Evolutionary conservation across 352 stramenopile species (phyloP).

Genomic region (Pilasporangium apinafurcum): DNA sequence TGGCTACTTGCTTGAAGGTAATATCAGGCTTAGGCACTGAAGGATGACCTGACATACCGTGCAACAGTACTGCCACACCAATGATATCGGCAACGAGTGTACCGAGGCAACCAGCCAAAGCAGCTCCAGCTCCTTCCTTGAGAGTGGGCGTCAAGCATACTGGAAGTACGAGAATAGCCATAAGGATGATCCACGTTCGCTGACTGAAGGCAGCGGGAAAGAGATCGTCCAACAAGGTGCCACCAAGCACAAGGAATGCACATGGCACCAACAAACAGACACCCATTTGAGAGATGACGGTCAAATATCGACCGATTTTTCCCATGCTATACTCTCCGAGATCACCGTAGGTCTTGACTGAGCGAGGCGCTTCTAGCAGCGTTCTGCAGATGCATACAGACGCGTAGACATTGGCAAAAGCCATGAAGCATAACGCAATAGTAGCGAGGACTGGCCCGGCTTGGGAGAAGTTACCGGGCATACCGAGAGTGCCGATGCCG

Average conservation of each 20-base stretch:
- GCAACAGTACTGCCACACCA: conserved; percentile 27
- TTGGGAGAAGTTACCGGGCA: conserved; percentile 39
- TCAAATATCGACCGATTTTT: conserved; percentile 29
- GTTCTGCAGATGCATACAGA: conserved; percentile 37
- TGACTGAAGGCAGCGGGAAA: conserved; percentile 35
- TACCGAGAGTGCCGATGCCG: conserved; percentile 46
- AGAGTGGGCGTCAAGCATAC: conserved; percentile 43
- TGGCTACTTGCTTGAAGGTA: conserved; percentile 35
- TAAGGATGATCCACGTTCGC: conserved; percentile 44
- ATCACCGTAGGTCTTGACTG: conserved; percentile 46
- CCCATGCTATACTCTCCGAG: conserved; percentile 24
- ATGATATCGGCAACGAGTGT: conserved; percentile 45
- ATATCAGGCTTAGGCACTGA: conserved; percentile 26
- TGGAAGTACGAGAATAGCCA: conserved; percentile 32
- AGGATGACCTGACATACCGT: conserved; percentile 35
- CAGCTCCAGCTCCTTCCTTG: conserved; percentile 36
- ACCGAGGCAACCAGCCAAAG: conserved; percentile 35
- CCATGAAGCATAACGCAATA: conserved; percentile 35
- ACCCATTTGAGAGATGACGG: conserved; percentile 29
- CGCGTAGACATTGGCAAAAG: conserved; percentile 48
- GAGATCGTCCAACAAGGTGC: conserved; percentile 29
- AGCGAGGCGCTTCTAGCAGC: conserved; percentile 32
- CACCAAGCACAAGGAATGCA: conserved; percentile 42
- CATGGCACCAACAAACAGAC: conserved; percentile 31
- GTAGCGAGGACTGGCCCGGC: conserved; percentile 16